Evolutionary conservation across 1,284 basidiomycete genomes (phyloP), one percentile per base, ranked within the genome.

Genomic region (Volvariella volvacea): DNA sequence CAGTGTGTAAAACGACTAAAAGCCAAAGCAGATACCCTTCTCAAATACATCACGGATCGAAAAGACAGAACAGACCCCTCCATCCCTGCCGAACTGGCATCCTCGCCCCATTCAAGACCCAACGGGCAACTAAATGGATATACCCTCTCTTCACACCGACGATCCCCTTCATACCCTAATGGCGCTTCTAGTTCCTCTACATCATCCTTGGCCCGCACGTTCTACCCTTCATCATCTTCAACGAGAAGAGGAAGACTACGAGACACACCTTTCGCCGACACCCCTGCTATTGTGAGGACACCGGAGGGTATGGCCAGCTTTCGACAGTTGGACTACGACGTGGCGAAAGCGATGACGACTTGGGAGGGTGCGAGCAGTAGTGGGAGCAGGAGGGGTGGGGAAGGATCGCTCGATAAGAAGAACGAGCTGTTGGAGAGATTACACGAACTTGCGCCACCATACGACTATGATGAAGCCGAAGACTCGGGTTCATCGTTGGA

Each of bases 41-140:
- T 98, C 22, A 80, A 82, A 55, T 86, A 94, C 56, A 83, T 98
- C 51, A 88, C 87, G 1, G 95, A 98, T 62, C 80, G 83, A 50
- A 86, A 84, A 56, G 92, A 95, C 52, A 76, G 84, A 42, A 66
- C 68, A 4, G 83, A 83, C 53, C 83, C 81, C 15, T 59, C 58
- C 49, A 80, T 80, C 40, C 80, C 80, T 22, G 56, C 66, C 38
- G 67, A 76, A 49, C 64, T 78, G n/a, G 66, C 67, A 47, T 55
- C 54, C 21, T 40, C 52, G 3, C 52, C 52, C 49, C 25, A 28
- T 28, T 55, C 54, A 22, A 57, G 59, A 36, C 52, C 56, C 30
- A 63, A 63, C 43, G 61, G 60, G 16, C 48, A 54, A 19, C 32
- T 60, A 12, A 67, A 67, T 44, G 64, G 66, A 19, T 41, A 21